Evolutionary conservation across 148 eudicot species (phyloP).

Genomic region (Amaranthus hypochondriacus): DNA sequence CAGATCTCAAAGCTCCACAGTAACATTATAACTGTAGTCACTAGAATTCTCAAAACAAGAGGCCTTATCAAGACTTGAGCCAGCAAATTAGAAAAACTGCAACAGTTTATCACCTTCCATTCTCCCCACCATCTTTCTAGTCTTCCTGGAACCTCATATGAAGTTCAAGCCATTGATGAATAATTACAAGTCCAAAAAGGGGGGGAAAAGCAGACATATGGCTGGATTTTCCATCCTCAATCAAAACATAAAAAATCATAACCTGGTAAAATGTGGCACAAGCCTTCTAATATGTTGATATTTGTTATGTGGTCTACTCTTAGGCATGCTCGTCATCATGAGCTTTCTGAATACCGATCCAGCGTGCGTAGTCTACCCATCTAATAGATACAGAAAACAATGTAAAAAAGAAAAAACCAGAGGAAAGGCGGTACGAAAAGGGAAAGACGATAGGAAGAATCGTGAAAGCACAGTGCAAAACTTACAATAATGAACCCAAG

Average conservation of each 20-base stretch:
- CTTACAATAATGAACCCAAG: constrained; percentile 92
- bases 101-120: neutral
- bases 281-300: constrained; percentile 16
- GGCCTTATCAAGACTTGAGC: constrained; percentile 6
- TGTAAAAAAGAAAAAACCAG: neutral
- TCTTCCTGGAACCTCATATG: neutral
- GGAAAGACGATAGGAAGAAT: neutral
- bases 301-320: constrained; percentile 12
- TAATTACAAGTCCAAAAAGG: neutral
- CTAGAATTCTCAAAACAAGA: neutral
- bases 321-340: constrained; percentile 38
- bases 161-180: neutral
- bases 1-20: too few species aligned
- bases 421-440: neutral
- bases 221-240: neutral
- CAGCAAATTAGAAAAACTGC: neutral
- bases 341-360: constrained; percentile 63
- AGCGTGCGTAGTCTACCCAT: constrained; percentile 98
- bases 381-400: constrained; percentile 30
- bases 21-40: too few species aligned
- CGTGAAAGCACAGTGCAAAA: constrained; percentile 1
- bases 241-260: neutral
- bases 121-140: neutral
- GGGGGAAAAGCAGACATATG: neutral
- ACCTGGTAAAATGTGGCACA: constrained; percentile 2